Conservation (phyloP, 164 flowering plant genomes). For the Umbilicus rupestris region DNA sequence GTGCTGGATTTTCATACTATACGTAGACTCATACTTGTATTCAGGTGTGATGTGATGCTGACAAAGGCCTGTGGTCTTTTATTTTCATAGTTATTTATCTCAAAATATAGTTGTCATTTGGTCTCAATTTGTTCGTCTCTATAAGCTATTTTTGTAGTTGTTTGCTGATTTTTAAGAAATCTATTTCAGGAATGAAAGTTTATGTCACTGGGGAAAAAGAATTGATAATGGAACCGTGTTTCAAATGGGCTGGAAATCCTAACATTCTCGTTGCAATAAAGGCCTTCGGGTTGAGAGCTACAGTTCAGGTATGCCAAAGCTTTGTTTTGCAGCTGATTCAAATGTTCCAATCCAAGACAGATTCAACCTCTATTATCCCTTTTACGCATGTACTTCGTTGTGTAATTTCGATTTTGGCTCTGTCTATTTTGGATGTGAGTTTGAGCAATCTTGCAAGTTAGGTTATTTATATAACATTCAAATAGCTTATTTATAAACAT, state of each 20-base stretch:
- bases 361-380: neutral
- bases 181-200: slow-evolving; percentile 77
- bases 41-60: neutral
- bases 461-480: neutral
- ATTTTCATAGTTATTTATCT: neutral
- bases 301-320: slow-evolving; percentile 35
- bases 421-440: neutral
- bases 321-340: neutral
- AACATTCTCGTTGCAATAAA: slow-evolving; percentile 64
- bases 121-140: neutral
- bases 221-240: slow-evolving; percentile 77
- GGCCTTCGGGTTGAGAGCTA: slow-evolving; percentile 87
- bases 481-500: too few species aligned
- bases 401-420: neutral
- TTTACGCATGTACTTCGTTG: neutral
- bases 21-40: neutral
- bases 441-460: neutral
- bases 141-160: neutral
- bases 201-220: slow-evolving; percentile 89
- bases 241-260: slow-evolving; percentile 98
- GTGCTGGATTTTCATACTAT: neutral
- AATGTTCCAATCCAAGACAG: neutral
- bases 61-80: neutral
- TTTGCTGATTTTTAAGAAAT: slow-evolving; percentile 5
- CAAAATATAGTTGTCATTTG: neutral